Conservation (phyloP, 768 basidiomycete species). For the Russula sp. region DNA sequence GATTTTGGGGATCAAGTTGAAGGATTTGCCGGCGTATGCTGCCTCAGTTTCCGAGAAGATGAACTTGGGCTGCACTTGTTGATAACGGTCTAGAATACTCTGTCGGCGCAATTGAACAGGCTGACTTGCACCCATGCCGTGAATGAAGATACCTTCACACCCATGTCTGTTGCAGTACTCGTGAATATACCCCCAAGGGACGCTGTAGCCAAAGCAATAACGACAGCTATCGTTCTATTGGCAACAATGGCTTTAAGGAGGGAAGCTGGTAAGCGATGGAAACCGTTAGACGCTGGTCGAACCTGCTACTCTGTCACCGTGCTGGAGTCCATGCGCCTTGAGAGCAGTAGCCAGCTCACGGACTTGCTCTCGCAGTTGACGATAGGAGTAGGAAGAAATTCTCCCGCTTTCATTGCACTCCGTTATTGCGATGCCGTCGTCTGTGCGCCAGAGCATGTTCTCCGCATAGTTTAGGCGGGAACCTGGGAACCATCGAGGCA, state of each 20-base stretch:
- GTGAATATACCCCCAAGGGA: slow-evolving; percentile 66
- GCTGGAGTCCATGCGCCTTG: slow-evolving; percentile 45
- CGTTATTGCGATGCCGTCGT: slow-evolving; percentile 56
- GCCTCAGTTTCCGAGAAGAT: slow-evolving; percentile 64
- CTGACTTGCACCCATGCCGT: background rate
- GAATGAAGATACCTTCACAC: slow-evolving; percentile 38
- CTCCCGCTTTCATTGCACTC: slow-evolving; percentile 48
- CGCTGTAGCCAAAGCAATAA: slow-evolving; percentile 55
- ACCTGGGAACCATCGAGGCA: slow-evolving; percentile 62
- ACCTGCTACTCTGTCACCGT: slow-evolving; percentile 68
- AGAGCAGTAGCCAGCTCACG: slow-evolving; percentile 50
- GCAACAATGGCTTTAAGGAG: slow-evolving; percentile 47
- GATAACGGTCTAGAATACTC: slow-evolving; percentile 55
- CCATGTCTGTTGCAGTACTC: slow-evolving; percentile 70
- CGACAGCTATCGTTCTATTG: slow-evolving; percentile 53
- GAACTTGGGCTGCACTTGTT: slow-evolving; percentile 65
- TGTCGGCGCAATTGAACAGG: slow-evolving; percentile 19
- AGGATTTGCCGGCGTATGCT: slow-evolving; percentile 51
- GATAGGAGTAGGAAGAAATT: slow-evolving; percentile 43
- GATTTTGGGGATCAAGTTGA: slow-evolving; percentile 50
- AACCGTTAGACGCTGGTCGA: slow-evolving; percentile 15
- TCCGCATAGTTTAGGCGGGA: slow-evolving; percentile 67
- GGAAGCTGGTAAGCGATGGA: background rate
- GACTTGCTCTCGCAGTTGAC: slow-evolving; percentile 48
- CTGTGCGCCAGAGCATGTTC: slow-evolving; percentile 52